These are phyloP conservation scores for Polymyxa betae DNA, from an alignment of 208 protist species.

Conservation along the genomic window DNA sequence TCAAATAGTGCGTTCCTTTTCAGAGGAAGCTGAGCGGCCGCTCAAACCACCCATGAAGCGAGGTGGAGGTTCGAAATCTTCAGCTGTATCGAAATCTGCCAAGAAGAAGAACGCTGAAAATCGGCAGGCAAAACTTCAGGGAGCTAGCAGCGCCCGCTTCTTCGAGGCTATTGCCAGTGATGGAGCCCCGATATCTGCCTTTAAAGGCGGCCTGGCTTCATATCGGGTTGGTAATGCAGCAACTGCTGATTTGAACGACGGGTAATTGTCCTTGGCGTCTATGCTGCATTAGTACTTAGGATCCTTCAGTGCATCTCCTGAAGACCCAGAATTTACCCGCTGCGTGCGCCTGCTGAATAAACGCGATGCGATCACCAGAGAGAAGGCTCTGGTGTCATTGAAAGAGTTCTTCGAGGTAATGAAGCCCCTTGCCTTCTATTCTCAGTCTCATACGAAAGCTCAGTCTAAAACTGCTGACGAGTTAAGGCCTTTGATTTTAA, in stretches of 20 bases:
- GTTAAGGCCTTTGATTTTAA: neutral
- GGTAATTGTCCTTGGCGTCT: neutral
- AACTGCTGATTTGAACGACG: neutral
- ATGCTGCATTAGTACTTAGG: neutral
- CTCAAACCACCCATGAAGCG: conserved; percentile 12
- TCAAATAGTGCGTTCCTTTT: no score
- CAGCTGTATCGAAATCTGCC: neutral
- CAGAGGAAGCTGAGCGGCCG: no score
- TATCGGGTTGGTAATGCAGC: neutral
- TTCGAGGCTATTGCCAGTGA: neutral
- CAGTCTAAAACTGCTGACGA: neutral
- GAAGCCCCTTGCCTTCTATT: neutral
- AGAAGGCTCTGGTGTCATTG: conserved; percentile 66
- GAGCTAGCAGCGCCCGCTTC: conserved; percentile 35
- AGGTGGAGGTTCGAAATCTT: neutral
- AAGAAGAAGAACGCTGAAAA: conserved; percentile 34
- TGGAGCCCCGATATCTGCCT: neutral
- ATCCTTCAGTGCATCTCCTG: neutral
- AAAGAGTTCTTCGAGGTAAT: neutral
- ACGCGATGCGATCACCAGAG: conserved; percentile 63
- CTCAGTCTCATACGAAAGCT: neutral
- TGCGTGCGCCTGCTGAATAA: conserved; percentile 62
- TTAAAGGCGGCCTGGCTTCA: neutral
- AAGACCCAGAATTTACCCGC: conserved; percentile 41
- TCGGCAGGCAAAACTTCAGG: neutral